A percentile compares a stretch with the other conserved stretches of the same genome.
Conservation (phyloP, 169 alveolate species). For the Plasmodium knowlesi region DNA sequence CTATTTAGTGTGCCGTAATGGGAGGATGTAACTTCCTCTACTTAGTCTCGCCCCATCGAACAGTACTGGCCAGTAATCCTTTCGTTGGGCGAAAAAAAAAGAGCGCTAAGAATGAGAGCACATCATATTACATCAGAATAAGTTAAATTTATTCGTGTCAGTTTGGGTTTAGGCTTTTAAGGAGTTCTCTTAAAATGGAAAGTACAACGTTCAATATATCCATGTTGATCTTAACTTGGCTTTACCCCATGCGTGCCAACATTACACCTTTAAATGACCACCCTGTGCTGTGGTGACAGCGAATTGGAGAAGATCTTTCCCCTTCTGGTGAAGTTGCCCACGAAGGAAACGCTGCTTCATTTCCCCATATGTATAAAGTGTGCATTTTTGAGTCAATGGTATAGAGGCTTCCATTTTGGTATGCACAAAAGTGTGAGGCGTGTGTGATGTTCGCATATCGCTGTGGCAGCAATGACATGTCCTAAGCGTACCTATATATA, state of each 20-base stretch:
- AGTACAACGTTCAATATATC: not conserved
- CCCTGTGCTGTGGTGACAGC: not conserved
- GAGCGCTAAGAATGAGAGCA: not conserved
- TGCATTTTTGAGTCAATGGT: not conserved
- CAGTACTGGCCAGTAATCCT: not conserved
- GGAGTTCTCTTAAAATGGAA: not conserved
- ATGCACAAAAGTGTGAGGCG: not conserved
- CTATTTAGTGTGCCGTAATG: not conserved
- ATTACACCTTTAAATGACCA: not conserved
- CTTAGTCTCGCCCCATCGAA: not conserved
- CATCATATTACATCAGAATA: not conserved
- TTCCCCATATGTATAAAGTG: not conserved
- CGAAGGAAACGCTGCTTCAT: not conserved
- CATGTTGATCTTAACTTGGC: not conserved
- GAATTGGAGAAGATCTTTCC: not conserved
- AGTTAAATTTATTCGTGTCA: not conserved
- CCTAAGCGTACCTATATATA: not conserved
- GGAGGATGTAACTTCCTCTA: not conserved
- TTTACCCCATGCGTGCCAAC: not conserved
- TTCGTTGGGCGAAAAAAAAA: not conserved
- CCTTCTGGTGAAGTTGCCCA: not conserved
- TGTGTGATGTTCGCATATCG: not conserved
- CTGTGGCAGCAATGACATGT: not conserved
- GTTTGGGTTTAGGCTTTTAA: no score
- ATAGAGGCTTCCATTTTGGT: not conserved